Conservation (phyloP, 306 rosid genomes). For the Carpinus fangiana region DNA sequence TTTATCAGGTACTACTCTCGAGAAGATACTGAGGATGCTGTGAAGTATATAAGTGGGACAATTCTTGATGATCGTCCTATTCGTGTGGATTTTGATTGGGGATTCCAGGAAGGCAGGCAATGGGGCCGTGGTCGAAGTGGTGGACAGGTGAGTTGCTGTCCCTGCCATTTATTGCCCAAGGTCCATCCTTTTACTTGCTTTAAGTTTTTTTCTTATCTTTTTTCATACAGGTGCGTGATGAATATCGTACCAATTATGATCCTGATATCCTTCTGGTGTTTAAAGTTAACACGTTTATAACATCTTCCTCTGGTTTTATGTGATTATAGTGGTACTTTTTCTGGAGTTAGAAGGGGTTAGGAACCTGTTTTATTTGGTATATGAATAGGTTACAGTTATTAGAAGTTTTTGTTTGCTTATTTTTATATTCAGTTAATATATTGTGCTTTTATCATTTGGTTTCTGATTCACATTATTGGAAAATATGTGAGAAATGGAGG, state of each 20-base stretch:
- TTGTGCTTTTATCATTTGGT: not conserved
- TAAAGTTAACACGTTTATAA: not conserved
- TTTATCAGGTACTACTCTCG: conserved; percentile 77
- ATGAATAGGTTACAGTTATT: not conserved
- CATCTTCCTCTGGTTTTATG: not conserved
- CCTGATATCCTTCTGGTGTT: conserved; percentile 88
- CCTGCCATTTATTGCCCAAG: conserved; percentile 9
- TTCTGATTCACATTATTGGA: not conserved
- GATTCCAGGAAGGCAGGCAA: conserved; percentile 96
- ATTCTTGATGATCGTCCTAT: conserved; percentile 98
- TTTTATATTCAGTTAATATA: not conserved
- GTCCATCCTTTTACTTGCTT: conserved; percentile 17
- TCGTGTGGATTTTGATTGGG: conserved; percentile 99
- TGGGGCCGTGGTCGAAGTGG: conserved; percentile 99
- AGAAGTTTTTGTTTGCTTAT: not conserved
- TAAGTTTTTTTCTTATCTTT: conserved; percentile 16
- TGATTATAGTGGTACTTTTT: not conserved
- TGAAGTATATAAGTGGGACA: conserved; percentile 90
- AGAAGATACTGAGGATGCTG: conserved; percentile 94
- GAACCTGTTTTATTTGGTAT: not conserved
- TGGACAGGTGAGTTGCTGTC: conserved; percentile 65
- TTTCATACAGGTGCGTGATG: conserved; percentile 83
- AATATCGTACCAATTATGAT: conserved; percentile 96
- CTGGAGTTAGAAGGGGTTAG: not conserved
- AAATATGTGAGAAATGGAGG: not conserved